phyloP scores from a whole-genome alignment of 345 rosid genomes.

The rapeseed (Brassica napus) region Da-Ae NC_063440.1:11683501-11684000 shows the following conservation, averaged over 20 bases:
- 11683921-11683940: constrained; percentile 53
- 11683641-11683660: constrained; percentile 83
- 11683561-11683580: no score
- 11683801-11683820: constrained; percentile 81
- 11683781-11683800: constrained; percentile 81
- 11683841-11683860: constrained; percentile 81
- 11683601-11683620: no score
- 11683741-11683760: constrained; percentile 95
- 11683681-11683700: constrained; percentile 88
- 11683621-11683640: no score
- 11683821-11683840: constrained; percentile 81
- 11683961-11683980: constrained; percentile 73
- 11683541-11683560: no score
- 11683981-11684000: constrained; percentile 77
- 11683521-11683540: constrained; percentile 34
- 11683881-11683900: background rate
- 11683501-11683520: constrained; percentile 84
- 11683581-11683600: no score
- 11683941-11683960: constrained; percentile 82
- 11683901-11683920: background rate
- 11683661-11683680: constrained; percentile 70
- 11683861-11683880: constrained; percentile 15
- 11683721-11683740: constrained; percentile 96
- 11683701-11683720: constrained; percentile 88
- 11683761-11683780: constrained; percentile 73